Evolutionary conservation across 192 early-diverging fungal genomes (phyloP).

Genomic region (Tieghemiomyces parasiticus): DNA sequence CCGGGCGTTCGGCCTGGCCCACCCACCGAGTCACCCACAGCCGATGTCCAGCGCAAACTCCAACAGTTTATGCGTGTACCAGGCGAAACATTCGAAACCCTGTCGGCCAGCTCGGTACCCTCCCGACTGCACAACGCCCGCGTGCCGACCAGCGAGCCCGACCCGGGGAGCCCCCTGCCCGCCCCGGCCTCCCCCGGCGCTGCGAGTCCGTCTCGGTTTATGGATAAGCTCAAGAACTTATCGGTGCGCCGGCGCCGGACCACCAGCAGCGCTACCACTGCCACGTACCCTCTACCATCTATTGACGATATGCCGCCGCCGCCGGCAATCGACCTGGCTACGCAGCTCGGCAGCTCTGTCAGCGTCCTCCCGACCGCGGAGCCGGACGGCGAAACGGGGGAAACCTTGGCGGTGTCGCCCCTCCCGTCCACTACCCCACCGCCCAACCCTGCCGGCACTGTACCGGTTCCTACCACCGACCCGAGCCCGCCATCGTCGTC

Average conservation of each 20-base stretch:
- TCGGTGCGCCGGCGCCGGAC: background rate
- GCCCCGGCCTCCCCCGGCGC: no score
- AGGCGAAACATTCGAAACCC: slow-evolving; percentile 7
- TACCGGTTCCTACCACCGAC: no score
- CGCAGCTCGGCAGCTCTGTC: no score
- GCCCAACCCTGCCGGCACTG: no score
- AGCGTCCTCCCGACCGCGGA: no score
- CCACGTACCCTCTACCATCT: background rate
- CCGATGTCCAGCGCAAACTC: background rate
- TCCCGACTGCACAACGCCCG: background rate
- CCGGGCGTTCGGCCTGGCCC: background rate
- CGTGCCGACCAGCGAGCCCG: background rate
- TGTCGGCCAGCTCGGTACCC: background rate
- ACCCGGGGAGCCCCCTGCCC: background rate
- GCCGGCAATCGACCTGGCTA: no score
- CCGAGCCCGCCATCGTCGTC: no score
- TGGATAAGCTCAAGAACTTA: background rate
- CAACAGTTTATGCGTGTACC: slow-evolving; percentile 10
- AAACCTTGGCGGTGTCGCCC: no score
- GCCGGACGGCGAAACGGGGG: no score
- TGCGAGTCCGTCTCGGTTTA: background rate
- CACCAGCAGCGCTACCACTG: background rate
- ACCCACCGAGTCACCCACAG: background rate
- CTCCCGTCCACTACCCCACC: no score
- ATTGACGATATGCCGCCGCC: background rate